phyloP scores from a whole-genome alignment of 78 protist species.

The Guillardia theta region DNA sequence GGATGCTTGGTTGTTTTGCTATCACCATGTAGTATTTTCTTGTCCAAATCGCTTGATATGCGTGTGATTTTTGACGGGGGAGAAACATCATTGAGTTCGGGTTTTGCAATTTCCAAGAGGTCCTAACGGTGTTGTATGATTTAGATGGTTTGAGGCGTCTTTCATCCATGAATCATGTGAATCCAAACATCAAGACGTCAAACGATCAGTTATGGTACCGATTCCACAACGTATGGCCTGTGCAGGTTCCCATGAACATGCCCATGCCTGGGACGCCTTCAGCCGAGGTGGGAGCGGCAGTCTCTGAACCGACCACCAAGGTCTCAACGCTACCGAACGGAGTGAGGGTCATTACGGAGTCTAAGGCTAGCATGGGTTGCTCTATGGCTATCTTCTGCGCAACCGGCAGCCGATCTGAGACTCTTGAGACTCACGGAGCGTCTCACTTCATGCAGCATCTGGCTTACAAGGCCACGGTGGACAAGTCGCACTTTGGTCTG shows the following conservation, averaged over 20 bases:
- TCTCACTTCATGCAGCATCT: conserved; percentile 21
- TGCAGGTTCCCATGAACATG: neutral
- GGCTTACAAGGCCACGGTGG: conserved; percentile 33
- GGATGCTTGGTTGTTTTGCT: no score
- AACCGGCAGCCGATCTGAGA: conserved; percentile 23
- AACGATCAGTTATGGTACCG: conserved; percentile 4
- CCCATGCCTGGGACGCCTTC: neutral
- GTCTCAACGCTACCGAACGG: neutral
- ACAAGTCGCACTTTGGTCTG: neutral
- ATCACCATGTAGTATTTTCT: no score
- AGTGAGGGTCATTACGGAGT: neutral
- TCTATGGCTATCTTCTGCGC: neutral
- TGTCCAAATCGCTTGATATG: no score
- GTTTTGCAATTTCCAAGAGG: no score
- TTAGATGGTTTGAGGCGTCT: no score
- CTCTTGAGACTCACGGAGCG: neutral
- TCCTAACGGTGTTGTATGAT: no score
- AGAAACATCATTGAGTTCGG: no score
- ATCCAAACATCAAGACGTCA: neutral
- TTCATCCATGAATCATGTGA: neutral
- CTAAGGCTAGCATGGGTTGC: neutral
- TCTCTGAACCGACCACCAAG: neutral
- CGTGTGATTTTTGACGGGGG: no score
- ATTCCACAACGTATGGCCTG: conserved; percentile 25
- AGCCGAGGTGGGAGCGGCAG: neutral